Evolutionary conservation across 169 alveolate species (phyloP), one percentile per base, ranked within the genome.

Genomic region (Cryptosporidium ryanae): DNA sequence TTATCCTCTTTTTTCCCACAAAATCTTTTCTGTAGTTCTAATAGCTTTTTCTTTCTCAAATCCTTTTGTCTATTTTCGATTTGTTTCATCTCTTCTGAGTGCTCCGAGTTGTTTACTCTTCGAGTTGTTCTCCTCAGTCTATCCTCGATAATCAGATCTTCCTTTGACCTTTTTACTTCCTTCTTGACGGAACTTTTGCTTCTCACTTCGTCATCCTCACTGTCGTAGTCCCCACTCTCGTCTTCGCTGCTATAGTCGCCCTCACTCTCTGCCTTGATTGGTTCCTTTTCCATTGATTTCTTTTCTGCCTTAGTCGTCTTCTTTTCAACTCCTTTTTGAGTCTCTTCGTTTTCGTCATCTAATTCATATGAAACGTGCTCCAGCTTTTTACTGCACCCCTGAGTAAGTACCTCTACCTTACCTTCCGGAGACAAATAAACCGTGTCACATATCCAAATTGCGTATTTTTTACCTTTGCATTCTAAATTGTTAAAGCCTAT

Each of bases 391-490:
- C 96, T 93, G 17, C 92, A 91, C 12, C 90, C 64, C 23, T 90
- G 89, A 23, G 96, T 94, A 18, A 94, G 81, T 48, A 94, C 92
- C 43, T 48, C 84, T 18, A 82, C 91, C 34, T 84, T 90, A 1
- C 91, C 96, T 43, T 92, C 91, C 0, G 59, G 67, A 27, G 95
- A 76, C 29, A 95, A 90, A 61, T 57, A 93, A 6, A 95, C 96
- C 2, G 97, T 95, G 70, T 95, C 97, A 44, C 96, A 94, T n/a
- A 95, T 84, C 97, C 97, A 95, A 5, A 93, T 92, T 29, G 97
- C 96, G 54, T 91, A 95, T 67, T 64, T 90, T 54, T 89, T 91
- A 15, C 91, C 92, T 21, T 64, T 84, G 12, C 91, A 94, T 18
- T 76, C 64, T 18, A 95, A 83, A 66, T 94, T 91, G 55, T 91